Percentiles rank a stretch among this genome's conserved stretches.
These are phyloP conservation scores for Fraxinus sp. DNA, from an alignment of 305 asterid species.

Conservation along the genomic window DNA sequence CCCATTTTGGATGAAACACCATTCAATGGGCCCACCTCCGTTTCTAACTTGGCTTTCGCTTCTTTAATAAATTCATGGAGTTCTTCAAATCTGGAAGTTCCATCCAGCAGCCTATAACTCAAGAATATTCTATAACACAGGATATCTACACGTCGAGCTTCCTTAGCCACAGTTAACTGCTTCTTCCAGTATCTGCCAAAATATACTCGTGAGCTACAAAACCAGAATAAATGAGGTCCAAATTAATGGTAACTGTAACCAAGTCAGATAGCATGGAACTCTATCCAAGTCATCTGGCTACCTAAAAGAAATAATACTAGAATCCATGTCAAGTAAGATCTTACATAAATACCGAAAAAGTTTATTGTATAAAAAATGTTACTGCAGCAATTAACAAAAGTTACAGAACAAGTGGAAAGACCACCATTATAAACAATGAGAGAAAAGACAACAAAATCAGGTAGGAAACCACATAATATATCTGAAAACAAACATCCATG, in stretches of 20 bases:
- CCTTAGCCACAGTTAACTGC: conserved; percentile 83
- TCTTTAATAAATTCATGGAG: conserved; percentile 72
- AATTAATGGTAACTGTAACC: not conserved
- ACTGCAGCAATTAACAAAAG: not conserved
- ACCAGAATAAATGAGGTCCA: not conserved
- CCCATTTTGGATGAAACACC: conserved; percentile 89
- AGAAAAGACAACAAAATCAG: not conserved
- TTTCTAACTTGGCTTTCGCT: conserved; percentile 77
- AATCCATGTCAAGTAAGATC: not conserved
- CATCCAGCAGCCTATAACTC: conserved; percentile 78
- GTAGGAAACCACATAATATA: not conserved
- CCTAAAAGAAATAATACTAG: not conserved
- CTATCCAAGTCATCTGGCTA: not conserved
- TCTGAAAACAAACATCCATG: not conserved
- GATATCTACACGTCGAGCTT: conserved; percentile 79
- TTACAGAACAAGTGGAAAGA: not conserved
- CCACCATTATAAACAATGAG: not conserved
- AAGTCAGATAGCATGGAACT: not conserved
- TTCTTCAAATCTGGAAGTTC: conserved; percentile 72
- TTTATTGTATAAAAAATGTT: not conserved
- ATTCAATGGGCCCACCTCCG: conserved; percentile 79
- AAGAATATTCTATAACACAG: conserved; percentile 77
- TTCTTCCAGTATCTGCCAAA: conserved; percentile 80
- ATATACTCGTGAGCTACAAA: not conserved
- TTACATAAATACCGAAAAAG: not conserved